A percentile compares a stretch with the other conserved stretches of the same genome.
These are phyloP conservation scores for Eimeria sp. DNA, from an alignment of 169 alveolate species.

Conservation along the genomic window DNA sequence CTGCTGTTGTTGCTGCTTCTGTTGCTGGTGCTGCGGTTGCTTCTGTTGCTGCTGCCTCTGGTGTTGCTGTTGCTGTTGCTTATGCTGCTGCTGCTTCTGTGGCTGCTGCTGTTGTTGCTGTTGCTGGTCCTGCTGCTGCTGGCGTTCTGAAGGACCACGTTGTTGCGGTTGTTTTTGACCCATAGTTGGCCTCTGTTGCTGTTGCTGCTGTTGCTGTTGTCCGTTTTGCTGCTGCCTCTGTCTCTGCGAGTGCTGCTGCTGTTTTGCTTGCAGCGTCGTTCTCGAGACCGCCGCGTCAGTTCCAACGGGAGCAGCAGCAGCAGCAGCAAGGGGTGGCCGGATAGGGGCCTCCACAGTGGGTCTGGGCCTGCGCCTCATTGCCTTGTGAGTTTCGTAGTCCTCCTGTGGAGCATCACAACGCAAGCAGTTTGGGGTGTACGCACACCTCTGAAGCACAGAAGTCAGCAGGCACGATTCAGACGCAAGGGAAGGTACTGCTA, in stretches of 20 bases:
- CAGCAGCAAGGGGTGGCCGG: background rate
- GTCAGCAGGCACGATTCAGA: too few relatives aligned
- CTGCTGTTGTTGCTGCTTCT: background rate
- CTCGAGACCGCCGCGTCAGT: background rate
- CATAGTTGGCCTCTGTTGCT: background rate
- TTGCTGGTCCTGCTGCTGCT: constrained; percentile 47
- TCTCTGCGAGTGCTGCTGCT: background rate
- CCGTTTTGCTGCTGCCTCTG: too few relatives aligned
- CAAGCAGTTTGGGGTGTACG: too few relatives aligned
- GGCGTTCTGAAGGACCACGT: constrained; percentile 20
- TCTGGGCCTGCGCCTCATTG: constrained; percentile 54
- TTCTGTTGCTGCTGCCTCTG: background rate
- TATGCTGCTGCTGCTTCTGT: background rate
- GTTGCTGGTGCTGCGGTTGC: background rate
- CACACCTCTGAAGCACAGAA: too few relatives aligned
- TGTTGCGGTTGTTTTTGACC: background rate
- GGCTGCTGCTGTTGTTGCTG: constrained; percentile 9
- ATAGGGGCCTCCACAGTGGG: background rate
- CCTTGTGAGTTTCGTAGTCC: constrained; percentile 71
- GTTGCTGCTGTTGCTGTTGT: too few relatives aligned
- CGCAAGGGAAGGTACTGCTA: too few relatives aligned
- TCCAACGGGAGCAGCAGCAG: background rate
- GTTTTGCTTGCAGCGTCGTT: background rate
- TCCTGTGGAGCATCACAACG: constrained; percentile 44
- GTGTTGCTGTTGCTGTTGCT: background rate